These are phyloP conservation scores for Hyaloperonospora brassicae DNA, from an alignment of 352 stramenopile species.

Conservation along the genomic window DNA sequence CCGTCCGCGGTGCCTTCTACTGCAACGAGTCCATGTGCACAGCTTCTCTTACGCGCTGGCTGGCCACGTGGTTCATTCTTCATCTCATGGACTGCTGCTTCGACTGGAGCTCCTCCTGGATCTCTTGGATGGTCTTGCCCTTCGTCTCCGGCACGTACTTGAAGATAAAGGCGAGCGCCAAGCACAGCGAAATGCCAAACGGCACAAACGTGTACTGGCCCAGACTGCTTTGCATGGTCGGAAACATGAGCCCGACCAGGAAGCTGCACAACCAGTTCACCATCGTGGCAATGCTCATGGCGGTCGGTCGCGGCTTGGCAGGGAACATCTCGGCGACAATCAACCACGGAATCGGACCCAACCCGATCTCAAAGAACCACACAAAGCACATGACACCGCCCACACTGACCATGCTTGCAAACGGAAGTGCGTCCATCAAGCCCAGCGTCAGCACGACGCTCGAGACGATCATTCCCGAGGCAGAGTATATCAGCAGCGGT, in stretches of 20 bases:
- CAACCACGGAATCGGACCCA: constrained; percentile 92
- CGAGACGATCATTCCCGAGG: constrained; percentile 58
- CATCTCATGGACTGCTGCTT: constrained; percentile 17
- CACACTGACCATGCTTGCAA: constrained; percentile 49
- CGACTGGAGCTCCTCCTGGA: constrained; percentile 46
- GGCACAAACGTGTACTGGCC: constrained; percentile 87
- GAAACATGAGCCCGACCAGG: constrained; percentile 90
- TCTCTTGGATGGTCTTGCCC: constrained; percentile 70
- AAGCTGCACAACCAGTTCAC: constrained; percentile 95
- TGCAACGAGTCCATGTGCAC: no score
- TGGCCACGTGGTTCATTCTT: not conserved
- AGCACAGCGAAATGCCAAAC: constrained; percentile 78
- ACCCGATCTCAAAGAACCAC: constrained; percentile 63
- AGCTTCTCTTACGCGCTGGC: no score
- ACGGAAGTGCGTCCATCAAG: constrained; percentile 55
- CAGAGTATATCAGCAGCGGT: constrained; percentile 65
- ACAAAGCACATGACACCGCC: constrained; percentile 70
- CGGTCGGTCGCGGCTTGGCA: constrained; percentile 85
- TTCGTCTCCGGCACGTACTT: constrained; percentile 89
- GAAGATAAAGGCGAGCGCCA: constrained; percentile 69
- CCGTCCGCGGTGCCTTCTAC: no score
- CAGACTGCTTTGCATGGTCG: constrained; percentile 80
- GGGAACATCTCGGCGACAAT: constrained; percentile 97
- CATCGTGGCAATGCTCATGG: constrained; percentile 88
- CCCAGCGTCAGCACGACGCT: constrained; percentile 57